A percentile compares a stretch with the other conserved stretches of the same genome.
These are phyloP conservation scores for Geotrichum phurueaensis DNA, from an alignment of 1,139 yeast genomes.

Conservation along the genomic window DNA sequence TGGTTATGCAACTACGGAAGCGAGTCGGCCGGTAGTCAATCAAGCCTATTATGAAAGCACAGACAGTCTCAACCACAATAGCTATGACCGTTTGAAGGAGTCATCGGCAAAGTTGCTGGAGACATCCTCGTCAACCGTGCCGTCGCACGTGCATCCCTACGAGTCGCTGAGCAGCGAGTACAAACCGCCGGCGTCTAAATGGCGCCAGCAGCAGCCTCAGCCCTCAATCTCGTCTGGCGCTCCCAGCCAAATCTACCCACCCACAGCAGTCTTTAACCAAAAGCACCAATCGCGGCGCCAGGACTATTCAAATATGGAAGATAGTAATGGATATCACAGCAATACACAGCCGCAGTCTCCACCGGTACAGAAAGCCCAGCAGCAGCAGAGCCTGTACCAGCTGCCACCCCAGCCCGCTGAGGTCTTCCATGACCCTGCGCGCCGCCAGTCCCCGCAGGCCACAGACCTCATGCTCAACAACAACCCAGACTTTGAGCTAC, in stretches of 20 bases:
- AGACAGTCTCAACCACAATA: not conserved
- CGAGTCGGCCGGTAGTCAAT: not conserved
- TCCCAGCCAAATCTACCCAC: not conserved
- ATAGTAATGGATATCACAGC: not conserved
- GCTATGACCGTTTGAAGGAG: not conserved
- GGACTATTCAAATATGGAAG: not conserved
- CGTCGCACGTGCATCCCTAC: not conserved
- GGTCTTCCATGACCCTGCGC: not conserved
- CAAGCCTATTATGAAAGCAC: not conserved
- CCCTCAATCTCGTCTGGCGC: not conserved
- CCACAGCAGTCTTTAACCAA: not conserved
- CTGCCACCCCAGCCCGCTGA: not conserved
- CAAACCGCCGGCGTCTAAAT: slow-evolving; percentile 1
- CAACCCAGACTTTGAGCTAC: slow-evolving; percentile 36
- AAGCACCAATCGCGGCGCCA: not conserved
- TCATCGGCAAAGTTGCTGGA: not conserved
- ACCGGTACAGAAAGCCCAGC: not conserved
- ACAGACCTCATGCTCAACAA: slow-evolving; percentile 31
- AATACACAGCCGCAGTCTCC: not conserved
- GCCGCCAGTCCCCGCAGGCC: slow-evolving; percentile 2
- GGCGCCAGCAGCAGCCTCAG: slow-evolving; percentile 1
- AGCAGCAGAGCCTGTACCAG: not conserved
- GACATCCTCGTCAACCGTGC: too few species aligned
- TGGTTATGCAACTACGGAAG: not conserved
- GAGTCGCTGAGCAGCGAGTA: not conserved